Percentiles rank a stretch among this genome's conserved stretches.
Conservation (phyloP, 2,329 filamentous ascomycete species). For the Colletotrichum filicis region DNA sequence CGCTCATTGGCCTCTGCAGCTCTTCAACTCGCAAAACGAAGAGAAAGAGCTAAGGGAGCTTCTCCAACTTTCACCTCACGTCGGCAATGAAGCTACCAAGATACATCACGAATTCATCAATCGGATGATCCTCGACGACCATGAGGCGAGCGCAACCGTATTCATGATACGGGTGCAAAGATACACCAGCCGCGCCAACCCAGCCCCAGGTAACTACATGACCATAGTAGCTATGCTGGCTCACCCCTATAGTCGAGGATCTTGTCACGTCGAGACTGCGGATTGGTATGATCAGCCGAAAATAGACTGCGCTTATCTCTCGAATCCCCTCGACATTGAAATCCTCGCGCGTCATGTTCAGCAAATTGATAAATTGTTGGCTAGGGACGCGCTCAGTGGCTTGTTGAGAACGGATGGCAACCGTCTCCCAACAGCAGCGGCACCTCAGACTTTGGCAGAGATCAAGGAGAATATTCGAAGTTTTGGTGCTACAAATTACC, state of each 20-base stretch:
- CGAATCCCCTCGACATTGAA: background rate
- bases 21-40: background rate
- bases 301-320: background rate
- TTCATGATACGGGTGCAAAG: slow-evolving; percentile 2
- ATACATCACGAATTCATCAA: background rate
- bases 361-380: background rate
- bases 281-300: background rate
- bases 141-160: background rate
- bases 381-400: background rate
- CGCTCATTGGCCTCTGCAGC: slow-evolving; percentile 1
- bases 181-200: background rate
- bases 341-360: background rate
- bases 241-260: background rate
- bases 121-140: background rate
- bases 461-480: background rate
- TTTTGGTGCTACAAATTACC: background rate
- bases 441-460: background rate
- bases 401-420: background rate
- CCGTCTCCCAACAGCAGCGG: background rate
- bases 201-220: background rate
- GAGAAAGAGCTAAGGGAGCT: background rate
- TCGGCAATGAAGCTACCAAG: background rate
- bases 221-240: background rate
- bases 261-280: background rate
- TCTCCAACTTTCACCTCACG: background rate